Evolutionary conservation across 192 early-diverging fungal genomes (phyloP).

Genomic region (Ambispora gerdemannii): DNA sequence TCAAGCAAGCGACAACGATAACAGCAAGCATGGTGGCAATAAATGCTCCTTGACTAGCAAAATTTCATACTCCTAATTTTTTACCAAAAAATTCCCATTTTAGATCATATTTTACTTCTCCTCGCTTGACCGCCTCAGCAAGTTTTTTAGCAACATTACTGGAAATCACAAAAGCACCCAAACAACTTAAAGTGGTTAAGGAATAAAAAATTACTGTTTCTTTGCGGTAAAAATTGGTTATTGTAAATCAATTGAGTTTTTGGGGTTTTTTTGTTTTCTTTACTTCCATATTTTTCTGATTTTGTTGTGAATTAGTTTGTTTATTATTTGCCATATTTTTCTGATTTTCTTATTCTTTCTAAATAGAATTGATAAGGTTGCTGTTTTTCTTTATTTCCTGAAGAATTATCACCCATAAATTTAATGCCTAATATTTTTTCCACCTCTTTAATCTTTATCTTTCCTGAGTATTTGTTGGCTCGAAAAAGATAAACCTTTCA

Average conservation of each 20-base stretch:
- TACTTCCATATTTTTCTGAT: neutral
- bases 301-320: neutral
- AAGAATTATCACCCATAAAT: conserved; percentile 9
- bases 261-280: neutral
- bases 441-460: conserved; percentile 13
- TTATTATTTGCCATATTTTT: conserved; percentile 23
- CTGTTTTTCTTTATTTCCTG: neutral
- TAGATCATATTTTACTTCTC: neutral
- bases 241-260: conserved; percentile 15
- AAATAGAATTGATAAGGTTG: conserved; percentile 9
- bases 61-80: neutral
- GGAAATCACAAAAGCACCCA: neutral
- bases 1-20: neutral
- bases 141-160: neutral
- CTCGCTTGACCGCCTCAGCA: neutral
- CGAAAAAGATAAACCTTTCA: conserved; percentile 23
- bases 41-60: neutral
- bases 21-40: neutral
- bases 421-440: conserved; percentile 17
- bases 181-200: conserved; percentile 10
- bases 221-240: conserved; percentile 4
- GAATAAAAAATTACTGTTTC: conserved; percentile 8
- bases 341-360: conserved; percentile 15
- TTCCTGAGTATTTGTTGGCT: neutral
- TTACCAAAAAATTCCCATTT: conserved; percentile 1